Percentiles rank a stretch among this genome's conserved stretches.
Evolutionary conservation across 371 early-diverging fungal species (phyloP).

Genomic region (Nematocida homosporus): DNA sequence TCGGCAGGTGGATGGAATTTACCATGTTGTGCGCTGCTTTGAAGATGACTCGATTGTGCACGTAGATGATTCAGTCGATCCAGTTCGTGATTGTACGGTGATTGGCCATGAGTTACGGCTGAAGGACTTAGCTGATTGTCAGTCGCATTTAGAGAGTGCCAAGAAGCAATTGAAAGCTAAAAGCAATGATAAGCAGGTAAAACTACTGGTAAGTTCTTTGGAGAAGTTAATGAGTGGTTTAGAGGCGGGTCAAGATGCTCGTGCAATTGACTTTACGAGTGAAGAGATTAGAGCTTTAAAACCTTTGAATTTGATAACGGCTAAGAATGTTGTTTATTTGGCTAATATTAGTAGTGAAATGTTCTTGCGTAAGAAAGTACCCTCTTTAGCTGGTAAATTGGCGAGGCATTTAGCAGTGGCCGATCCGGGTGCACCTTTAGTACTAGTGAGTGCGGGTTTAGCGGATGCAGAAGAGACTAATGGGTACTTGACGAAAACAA

Average conservation of each 20-base stretch:
- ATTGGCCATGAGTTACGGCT: constrained; percentile 87
- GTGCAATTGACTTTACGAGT: constrained; percentile 76
- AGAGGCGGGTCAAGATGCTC: constrained; percentile 76
- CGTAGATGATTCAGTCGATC: constrained; percentile 87
- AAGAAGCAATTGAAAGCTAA: constrained; percentile 59
- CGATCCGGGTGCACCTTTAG: constrained; percentile 59
- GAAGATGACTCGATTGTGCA: constrained; percentile 82
- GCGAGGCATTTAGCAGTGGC: constrained; percentile 58
- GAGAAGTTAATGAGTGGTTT: constrained; percentile 73
- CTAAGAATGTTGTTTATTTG: constrained; percentile 92
- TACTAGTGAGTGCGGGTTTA: constrained; percentile 40
- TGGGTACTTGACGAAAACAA: constrained; percentile 74
- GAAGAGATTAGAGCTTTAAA: constrained; percentile 79
- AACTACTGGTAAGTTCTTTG: constrained; percentile 65
- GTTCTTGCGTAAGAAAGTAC: constrained; percentile 72
- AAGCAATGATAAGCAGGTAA: constrained; percentile 60
- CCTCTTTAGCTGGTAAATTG: constrained; percentile 73
- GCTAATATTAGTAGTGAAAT: constrained; percentile 84
- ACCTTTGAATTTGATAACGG: constrained; percentile 80
- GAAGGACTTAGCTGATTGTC: constrained; percentile 83
- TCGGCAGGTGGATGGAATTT: constrained; percentile 90
- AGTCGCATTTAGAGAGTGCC: constrained; percentile 66
- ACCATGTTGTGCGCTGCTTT: constrained; percentile 89
- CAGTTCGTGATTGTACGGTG: constrained; percentile 84
- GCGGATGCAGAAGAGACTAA: constrained; percentile 70